These are phyloP conservation scores for Aeschynomene evenia DNA, from an alignment of 306 rosid species.

Conservation along the genomic window DNA sequence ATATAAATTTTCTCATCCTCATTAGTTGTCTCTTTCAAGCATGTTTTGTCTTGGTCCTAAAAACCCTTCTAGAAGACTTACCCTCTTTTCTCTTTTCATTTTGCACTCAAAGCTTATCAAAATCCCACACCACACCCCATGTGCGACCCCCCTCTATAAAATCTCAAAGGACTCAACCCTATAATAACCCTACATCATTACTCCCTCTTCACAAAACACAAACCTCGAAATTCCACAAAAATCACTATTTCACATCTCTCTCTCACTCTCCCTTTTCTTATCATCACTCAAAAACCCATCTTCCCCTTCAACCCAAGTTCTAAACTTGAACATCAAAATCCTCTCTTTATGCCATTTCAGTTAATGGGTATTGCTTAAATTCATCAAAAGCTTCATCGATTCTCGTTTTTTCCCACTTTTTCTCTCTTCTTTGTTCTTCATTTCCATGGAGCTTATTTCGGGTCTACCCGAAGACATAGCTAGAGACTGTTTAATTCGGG, in stretches of 20 bases:
- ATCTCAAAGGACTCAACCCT: background rate
- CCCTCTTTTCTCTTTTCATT: background rate
- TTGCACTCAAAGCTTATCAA: background rate
- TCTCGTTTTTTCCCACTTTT: background rate
- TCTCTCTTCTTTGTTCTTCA: background rate
- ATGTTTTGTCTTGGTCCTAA: background rate
- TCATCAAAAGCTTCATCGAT: background rate
- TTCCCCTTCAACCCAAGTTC: background rate
- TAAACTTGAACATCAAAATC: background rate
- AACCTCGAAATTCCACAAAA: background rate
- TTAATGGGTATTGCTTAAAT: background rate
- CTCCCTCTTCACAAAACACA: background rate
- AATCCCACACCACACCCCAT: conserved; percentile 12
- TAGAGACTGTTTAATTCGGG: conserved; percentile 56
- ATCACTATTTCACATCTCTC: background rate
- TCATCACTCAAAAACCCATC: background rate
- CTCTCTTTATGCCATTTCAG: background rate
- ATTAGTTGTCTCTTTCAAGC: conserved; percentile 13
- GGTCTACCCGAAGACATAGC: conserved; percentile 68
- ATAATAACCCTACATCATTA: background rate
- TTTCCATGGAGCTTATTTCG: conserved; percentile 60
- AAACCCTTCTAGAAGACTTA: conserved; percentile 33
- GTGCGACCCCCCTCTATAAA: conserved; percentile 27
- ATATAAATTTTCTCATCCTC: background rate
- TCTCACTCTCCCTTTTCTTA: background rate